Evolutionary conservation across 306 rosid species (phyloP), one percentile per base, ranked within the genome.

Genomic region (Cicer bijugum): DNA sequence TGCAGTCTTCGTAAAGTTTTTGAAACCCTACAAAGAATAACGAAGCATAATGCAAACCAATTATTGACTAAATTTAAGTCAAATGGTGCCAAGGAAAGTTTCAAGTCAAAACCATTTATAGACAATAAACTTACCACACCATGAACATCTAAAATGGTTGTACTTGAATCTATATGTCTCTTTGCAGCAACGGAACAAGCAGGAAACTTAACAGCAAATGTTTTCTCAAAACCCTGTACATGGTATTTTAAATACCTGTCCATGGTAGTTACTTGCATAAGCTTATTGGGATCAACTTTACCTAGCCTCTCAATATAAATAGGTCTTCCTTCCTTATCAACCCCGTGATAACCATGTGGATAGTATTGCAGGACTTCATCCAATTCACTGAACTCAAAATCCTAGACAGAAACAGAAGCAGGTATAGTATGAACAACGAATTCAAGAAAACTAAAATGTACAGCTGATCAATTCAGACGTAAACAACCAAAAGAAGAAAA

Each of bases 181-280:
- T 93, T 93, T 62, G 98, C 97, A 64, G 93, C 97, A 74, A 91
- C 81, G 69, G 98, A 86, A 79, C 97, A 93, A 37, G 97, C 96
- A 33, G 97, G 98, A 81, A 93, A 93, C 89, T 85, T 93, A 67
- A 93, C 43, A 80, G 96, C 80, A 83, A 93, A 85, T 16, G 85
- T 74, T 81, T 75, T 84, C 86, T 93, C 98, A 78, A 88, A 91
- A 65, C 92, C 92, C 89, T 86, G 89, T 12, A 93, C 98, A 77
- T 93, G 98, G 86, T 91, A 90, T 84, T 81, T 85, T 73, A 93
- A 71, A 84, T 91, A 91, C 39, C 96, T 88, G 0, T 89, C 97
- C 77, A 91, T 60, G 46, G 91, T 75, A 51, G 97, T 93, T 81
- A 86, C 98, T 62, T 85, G 90, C 93, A 91, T 75, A 66, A 93